Percentiles rank a stretch among this genome's conserved stretches.
phyloP scores from a whole-genome alignment of 139 green algal species.

The Volvox africanus region DNA sequence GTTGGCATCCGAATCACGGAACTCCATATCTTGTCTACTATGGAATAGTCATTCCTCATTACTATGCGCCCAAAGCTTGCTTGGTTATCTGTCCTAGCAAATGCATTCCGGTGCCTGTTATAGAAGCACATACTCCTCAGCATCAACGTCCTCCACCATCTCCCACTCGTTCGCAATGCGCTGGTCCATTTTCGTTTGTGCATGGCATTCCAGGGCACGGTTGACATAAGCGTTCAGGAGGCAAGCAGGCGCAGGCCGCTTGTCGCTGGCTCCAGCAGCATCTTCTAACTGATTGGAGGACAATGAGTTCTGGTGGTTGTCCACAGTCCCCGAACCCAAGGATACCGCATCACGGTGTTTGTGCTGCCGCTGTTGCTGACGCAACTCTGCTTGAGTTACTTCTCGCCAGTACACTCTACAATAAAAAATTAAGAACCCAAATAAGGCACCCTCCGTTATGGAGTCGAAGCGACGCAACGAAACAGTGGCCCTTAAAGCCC shows the following conservation, averaged over 20 bases:
- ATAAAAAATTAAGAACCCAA: background rate
- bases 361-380: background rate
- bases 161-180: slow-evolving; percentile 26
- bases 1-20: slow-evolving; percentile 1
- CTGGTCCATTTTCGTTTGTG: background rate
- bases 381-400: slow-evolving; percentile 9
- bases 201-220: background rate
- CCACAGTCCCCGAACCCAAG: background rate
- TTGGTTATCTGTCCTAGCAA: background rate
- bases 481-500: background rate
- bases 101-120: background rate
- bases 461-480: background rate
- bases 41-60: background rate
- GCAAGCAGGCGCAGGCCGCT: background rate
- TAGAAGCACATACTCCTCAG: slow-evolving; percentile 27
- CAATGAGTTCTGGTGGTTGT: background rate
- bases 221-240: slow-evolving; percentile 14
- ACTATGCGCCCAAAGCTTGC: background rate
- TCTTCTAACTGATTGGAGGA: background rate
- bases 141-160: slow-evolving; percentile 5
- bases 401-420: slow-evolving; percentile 32
- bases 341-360: background rate
- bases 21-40: slow-evolving; percentile 1
- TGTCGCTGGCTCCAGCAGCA: background rate
- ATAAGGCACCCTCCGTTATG: background rate